Evolutionary conservation across 2,329 filamentous ascomycete genomes (phyloP).

Genomic region (Cercospora sojina): DNA sequence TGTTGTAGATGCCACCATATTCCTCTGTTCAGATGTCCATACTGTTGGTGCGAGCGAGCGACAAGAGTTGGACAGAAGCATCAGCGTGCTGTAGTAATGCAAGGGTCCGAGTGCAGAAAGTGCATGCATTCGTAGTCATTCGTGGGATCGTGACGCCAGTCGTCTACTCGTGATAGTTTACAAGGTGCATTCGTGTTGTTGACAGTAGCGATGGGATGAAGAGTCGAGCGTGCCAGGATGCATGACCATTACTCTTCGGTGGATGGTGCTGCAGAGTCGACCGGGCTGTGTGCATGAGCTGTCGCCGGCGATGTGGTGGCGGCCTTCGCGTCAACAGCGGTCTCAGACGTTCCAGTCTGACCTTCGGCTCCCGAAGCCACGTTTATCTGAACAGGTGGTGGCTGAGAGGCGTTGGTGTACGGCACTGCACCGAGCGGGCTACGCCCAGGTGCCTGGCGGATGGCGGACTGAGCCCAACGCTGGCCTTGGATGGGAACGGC

Average conservation of each 20-base stretch:
- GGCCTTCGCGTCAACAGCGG: conserved; percentile 28
- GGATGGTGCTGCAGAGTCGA: conserved; percentile 29
- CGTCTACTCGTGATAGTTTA: conserved; percentile 32
- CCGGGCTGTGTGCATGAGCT: conserved; percentile 29
- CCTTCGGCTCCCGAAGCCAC: conserved; percentile 24
- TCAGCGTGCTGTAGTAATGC: conserved; percentile 26
- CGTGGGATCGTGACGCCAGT: conserved; percentile 30
- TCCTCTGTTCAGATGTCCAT: conserved; percentile 24
- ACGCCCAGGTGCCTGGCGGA: conserved; percentile 26
- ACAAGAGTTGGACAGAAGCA: conserved; percentile 19
- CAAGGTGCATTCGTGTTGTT: conserved; percentile 23
- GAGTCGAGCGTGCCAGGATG: conserved; percentile 9
- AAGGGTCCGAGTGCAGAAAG: conserved; percentile 19
- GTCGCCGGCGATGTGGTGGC: conserved; percentile 26
- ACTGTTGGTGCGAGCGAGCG: conserved; percentile 27
- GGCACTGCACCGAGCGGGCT: conserved; percentile 31
- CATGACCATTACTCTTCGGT: conserved; percentile 29
- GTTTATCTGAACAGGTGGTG: conserved; percentile 29
- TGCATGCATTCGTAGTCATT: conserved; percentile 28
- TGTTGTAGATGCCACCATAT: conserved; percentile 30
- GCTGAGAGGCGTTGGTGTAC: conserved; percentile 30
- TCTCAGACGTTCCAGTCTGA: conserved; percentile 17
- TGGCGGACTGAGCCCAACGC: conserved; percentile 39
- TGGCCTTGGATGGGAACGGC: conserved; percentile 38
- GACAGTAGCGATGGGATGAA: conserved; percentile 28